A percentile compares a stretch with the other conserved stretches of the same genome.
Conservation (phyloP, 345 rosid species). For the Mangifera indica region DNA sequence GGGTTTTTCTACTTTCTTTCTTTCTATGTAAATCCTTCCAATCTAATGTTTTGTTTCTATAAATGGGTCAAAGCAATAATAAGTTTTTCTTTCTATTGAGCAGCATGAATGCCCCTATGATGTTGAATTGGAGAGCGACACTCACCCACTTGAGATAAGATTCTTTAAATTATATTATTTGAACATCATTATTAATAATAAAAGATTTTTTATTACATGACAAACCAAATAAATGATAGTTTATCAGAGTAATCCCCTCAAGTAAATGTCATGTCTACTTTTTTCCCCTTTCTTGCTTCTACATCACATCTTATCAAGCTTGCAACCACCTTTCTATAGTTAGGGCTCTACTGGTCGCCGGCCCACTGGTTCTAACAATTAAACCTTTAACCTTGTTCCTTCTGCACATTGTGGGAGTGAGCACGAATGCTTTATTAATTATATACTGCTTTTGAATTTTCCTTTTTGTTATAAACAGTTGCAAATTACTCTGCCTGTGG, state of each 20-base stretch:
- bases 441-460: not conserved
- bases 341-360: not conserved
- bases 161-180: too few relatives aligned
- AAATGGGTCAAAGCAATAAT: not conserved
- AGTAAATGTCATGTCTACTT: not conserved
- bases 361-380: not conserved
- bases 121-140: conserved; percentile 88
- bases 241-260: too few relatives aligned
- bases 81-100: conserved; percentile 21
- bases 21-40: not conserved
- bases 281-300: not conserved
- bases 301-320: not conserved
- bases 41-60: not conserved
- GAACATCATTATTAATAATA: too few relatives aligned
- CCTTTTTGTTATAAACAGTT: not conserved
- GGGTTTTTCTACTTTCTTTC: conserved; percentile 39
- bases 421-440: not conserved
- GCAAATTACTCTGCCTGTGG: not conserved
- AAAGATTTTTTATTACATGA: too few relatives aligned
- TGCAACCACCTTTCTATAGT: not conserved
- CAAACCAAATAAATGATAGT: too few relatives aligned
- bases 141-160: conserved; percentile 80
- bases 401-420: not conserved
- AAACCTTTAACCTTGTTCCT: not conserved
- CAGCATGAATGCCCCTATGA: conserved; percentile 95